Evolutionary conservation across 2,329 filamentous ascomycete genomes (phyloP).

Genomic region (Phoma sp.): DNA sequence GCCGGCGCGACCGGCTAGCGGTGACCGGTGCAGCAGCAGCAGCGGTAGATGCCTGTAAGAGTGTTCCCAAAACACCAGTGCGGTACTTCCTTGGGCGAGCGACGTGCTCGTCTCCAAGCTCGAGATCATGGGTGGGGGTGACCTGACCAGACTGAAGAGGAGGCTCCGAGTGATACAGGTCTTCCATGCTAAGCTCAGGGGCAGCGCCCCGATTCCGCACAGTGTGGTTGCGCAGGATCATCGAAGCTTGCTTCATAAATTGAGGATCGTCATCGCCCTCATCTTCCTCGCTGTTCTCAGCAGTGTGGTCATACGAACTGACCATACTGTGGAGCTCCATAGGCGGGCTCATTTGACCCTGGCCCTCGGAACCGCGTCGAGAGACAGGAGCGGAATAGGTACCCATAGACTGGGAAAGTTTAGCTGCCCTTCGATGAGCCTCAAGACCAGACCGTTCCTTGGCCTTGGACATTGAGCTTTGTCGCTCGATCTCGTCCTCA

Average conservation of each 20-base stretch:
- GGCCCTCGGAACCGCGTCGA: constrained; percentile 44
- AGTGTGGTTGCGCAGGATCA: constrained; percentile 44
- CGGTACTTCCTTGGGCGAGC: constrained; percentile 71
- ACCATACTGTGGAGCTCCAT: constrained; percentile 26
- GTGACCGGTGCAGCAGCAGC: constrained; percentile 17
- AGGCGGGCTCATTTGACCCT: constrained; percentile 34
- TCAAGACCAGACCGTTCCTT: constrained; percentile 44
- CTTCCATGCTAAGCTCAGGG: constrained; percentile 30
- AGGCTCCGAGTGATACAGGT: constrained; percentile 39
- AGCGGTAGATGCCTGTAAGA: constrained; percentile 61
- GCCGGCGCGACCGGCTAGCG: constrained; percentile 13
- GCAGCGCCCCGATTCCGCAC: constrained; percentile 20
- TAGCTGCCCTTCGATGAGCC: constrained; percentile 43
- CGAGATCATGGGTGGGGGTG: constrained; percentile 55
- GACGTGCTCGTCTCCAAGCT: constrained; percentile 67
- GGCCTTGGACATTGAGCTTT: constrained; percentile 21
- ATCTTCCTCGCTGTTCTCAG: constrained; percentile 34
- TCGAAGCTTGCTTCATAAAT: constrained; percentile 51
- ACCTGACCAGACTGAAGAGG: constrained; percentile 53
- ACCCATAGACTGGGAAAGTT: constrained; percentile 44
- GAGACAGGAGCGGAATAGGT: constrained; percentile 45
- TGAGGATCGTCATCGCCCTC: constrained; percentile 36
- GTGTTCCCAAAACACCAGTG: constrained; percentile 73
- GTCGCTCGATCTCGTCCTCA: constrained; percentile 26
- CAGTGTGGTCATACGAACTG: constrained; percentile 25